phyloP scores from a whole-genome alignment of 768 basidiomycete species.

The Serendipita sp. region DNA sequence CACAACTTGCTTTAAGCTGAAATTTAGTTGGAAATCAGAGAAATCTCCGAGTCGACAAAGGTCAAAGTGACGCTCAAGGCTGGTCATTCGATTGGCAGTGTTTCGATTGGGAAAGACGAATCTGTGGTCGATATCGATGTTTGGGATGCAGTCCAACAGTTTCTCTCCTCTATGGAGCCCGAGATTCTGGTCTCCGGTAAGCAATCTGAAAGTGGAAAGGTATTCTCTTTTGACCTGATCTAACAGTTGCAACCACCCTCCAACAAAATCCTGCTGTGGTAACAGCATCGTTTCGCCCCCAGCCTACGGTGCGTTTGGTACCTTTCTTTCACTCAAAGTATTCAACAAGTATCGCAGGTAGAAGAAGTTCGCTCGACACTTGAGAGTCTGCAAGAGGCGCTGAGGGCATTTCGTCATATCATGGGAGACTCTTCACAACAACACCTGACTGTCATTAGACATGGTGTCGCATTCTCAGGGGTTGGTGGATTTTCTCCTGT shows the following conservation, averaged over 20 bases:
- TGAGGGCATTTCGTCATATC: not conserved
- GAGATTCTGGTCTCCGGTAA: not conserved
- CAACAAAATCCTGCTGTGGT: not conserved
- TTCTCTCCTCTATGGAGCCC: too few relatives aligned
- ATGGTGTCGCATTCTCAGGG: not conserved
- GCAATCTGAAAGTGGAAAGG: not conserved
- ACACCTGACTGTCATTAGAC: not conserved
- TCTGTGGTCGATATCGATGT: too few relatives aligned
- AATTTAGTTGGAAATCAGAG: too few relatives aligned
- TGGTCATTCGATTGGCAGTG: too few relatives aligned
- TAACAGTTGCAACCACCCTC: not conserved
- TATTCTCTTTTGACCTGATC: not conserved
- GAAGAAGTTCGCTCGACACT: not conserved
- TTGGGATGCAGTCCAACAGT: too few relatives aligned
- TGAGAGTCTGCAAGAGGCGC: not conserved
- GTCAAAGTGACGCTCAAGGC: too few relatives aligned
- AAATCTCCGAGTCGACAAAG: too few relatives aligned
- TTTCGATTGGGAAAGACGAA: too few relatives aligned
- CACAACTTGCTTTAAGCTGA: too few relatives aligned
- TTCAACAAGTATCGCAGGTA: not conserved
- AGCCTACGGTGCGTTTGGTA: not conserved
- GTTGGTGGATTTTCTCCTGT: not conserved
- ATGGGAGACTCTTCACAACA: not conserved
- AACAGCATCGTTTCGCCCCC: not conserved
- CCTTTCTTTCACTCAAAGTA: not conserved